Base-by-base conservation (phyloP, 768 basidiomycete species). In the Amyloporia xantha region DNA sequence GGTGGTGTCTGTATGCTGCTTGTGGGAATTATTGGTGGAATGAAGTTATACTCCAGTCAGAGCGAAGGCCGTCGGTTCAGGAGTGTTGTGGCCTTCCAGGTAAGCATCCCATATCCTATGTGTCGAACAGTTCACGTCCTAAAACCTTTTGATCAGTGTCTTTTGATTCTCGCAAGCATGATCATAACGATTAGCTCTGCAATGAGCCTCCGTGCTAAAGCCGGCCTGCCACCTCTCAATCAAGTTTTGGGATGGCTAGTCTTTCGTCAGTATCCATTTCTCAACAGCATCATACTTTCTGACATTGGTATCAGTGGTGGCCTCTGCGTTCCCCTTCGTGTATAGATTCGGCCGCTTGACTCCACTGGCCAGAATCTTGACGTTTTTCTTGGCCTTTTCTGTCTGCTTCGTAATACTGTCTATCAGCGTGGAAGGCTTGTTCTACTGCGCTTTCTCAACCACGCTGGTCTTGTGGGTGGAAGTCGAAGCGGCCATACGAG, bases 351-450 rank as follows among this genome's bases (percentile, higher is more conserved):
- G 2, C 33, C 25, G 24, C 44, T 64, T 64, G 21, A 71, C 65
- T 4, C 65, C 74, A 2, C 63, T 65, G 44, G 75, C 79, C 1
- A 82, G 76, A 56, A 68, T 84, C 12, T 64, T 83, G 26, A 70
- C 72, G 24, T 78, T 81, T 57, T 86, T 86, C 62, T 74, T 89
- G 39, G 79, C 81, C 5, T 86, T 91, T 52, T 77, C 79, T 0
- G 82, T 82, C 2, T 83, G 81, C 57, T 92, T 91, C 51, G 73
- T 90, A 28, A 73, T 90, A 30, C 73, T 93, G 15, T 88, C 90
- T 2, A 86, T 91, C 62, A 85, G 84, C 50, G 78, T 84, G 20
- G 91, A 92, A 59, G 85, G 83, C 0, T 70, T 91, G 12, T 92
- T 93, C 64, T 91, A 82, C 57, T 68, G 78, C n/a, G 72, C 78